Evolutionary conservation across 768 basidiomycete species (phyloP), one percentile per base, ranked within the genome.

Genomic region (Baorangia bicolor): DNA sequence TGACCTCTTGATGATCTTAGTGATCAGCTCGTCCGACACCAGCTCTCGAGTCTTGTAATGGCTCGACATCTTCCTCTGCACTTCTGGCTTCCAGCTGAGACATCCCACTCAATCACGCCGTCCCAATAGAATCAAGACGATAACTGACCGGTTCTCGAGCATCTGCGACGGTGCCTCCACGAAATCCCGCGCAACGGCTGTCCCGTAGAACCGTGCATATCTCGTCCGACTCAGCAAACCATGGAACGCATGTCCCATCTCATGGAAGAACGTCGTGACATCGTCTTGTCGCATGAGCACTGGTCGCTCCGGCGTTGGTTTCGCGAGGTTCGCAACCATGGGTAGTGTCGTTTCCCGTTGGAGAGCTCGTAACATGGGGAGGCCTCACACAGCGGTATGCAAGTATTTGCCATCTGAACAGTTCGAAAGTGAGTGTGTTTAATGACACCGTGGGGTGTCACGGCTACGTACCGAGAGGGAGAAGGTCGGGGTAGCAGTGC

Each of bases 291-390:
- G 76, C 90, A 95, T 90, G 34, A 93, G 75, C 20, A 90, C 91
- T 2, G 91, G 91, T 56, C 86, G 85, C 8, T 86, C 84, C 2
- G 86, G 82, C 2, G 90, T 92, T 4, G 90, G 79, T 67, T 94
- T 95, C 5, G 92, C 90, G 11, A 95, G 81, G 69, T 94, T 94
- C 37, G 93, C 92, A 8, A 94, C 93, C 92, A 94, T 94, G 4
- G 92, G 68, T 91, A 92, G 66, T 77, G 78, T 30, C 88, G 80
- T 49, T 78, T 78, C 40, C 85, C 86, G 53, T 82, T 72, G 0
- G 79, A 55, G 23, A 72, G 76, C 41, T 81, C 75, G 65, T 85
- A 87, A 14, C 92, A 90, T 0, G 86, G 73, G 6, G 27, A 94
- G 74, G 8, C 82, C 77, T 88, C 90, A 94, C 2, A 94, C 91